Conservation (phyloP, 2,329 filamentous ascomycete species). For the Aspergillus ochraceoroseus region DNA sequence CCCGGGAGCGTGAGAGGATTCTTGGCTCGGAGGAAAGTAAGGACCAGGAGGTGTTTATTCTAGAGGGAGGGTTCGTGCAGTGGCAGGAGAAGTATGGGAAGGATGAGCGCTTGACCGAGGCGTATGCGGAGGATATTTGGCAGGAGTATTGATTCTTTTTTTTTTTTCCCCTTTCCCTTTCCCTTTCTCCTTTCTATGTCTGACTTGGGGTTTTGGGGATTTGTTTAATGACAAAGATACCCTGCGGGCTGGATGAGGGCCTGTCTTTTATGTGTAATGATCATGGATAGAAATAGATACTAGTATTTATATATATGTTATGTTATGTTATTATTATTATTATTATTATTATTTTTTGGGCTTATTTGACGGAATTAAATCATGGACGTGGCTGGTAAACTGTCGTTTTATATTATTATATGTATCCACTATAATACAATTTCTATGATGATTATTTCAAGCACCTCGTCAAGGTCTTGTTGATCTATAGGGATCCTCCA, state of each 20-base stretch:
- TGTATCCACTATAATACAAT: no score
- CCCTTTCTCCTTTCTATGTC: slow-evolving; percentile 3
- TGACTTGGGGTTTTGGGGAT: background rate
- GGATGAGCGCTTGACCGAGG: slow-evolving; percentile 76
- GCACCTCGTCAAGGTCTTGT: no score
- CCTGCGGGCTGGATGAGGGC: no score
- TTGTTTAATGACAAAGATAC: background rate
- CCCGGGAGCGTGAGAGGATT: slow-evolving; percentile 56
- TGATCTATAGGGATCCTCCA: no score
- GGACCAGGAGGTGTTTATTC: slow-evolving; percentile 69
- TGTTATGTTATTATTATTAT: no score
- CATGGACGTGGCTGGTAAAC: no score
- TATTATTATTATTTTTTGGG: background rate
- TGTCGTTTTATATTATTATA: no score
- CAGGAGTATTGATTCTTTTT: slow-evolving; percentile 43
- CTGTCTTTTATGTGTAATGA: no score
- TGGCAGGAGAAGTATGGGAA: slow-evolving; percentile 81
- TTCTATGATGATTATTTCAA: no score
- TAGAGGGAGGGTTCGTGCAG: slow-evolving; percentile 76
- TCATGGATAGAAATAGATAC: no score
- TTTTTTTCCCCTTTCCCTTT: background rate
- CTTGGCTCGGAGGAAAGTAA: slow-evolving; percentile 40
- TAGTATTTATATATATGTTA: no score
- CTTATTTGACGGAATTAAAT: no score
- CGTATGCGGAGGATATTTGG: slow-evolving; percentile 82